These are phyloP conservation scores for Sordariomycetes sp. DNA, from an alignment of 2,329 filamentous ascomycete species.

Conservation along the genomic window DNA sequence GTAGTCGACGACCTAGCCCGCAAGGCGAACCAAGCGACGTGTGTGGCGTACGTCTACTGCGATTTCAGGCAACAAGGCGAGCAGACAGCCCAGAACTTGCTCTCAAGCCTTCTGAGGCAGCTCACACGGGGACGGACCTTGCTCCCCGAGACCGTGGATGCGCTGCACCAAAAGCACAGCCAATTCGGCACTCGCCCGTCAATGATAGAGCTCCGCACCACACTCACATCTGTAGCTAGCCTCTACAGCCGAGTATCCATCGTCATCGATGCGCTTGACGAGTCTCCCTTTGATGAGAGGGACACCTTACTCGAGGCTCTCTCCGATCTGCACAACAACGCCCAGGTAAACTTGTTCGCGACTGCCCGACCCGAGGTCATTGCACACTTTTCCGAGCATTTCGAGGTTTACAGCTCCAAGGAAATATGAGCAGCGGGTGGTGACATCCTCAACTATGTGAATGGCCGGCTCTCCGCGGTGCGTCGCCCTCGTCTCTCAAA, in stretches of 20 bases:
- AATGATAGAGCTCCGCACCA: not conserved
- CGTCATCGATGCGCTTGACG: conserved; percentile 2
- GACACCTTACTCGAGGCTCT: conserved; percentile 1
- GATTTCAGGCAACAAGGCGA: conserved; percentile 14
- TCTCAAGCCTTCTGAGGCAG: conserved; percentile 18
- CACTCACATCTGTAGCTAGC: not conserved
- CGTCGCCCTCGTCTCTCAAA: conserved; percentile 2
- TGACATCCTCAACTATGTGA: conserved; percentile 7
- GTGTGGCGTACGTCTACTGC: conserved; percentile 18
- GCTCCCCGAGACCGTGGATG: not conserved
- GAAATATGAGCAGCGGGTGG: conserved; percentile 7
- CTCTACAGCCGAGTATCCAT: not conserved
- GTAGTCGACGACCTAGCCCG: conserved; percentile 8
- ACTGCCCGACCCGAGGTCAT: conserved; percentile 1
- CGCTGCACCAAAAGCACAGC: conserved; percentile 2
- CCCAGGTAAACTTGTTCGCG: not conserved
- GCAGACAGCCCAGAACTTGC: conserved; percentile 12
- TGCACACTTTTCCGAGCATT: conserved; percentile 2
- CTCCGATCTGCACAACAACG: not conserved
- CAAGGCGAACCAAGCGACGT: not conserved
- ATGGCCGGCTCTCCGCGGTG: not conserved
- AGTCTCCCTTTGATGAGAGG: conserved; percentile 8
- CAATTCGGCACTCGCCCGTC: not conserved
- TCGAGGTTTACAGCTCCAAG: not conserved
- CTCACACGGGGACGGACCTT: conserved; percentile 9